Evolutionary conservation across 164 flowering plant species (phyloP).

Genomic region (Annona squamosa): DNA sequence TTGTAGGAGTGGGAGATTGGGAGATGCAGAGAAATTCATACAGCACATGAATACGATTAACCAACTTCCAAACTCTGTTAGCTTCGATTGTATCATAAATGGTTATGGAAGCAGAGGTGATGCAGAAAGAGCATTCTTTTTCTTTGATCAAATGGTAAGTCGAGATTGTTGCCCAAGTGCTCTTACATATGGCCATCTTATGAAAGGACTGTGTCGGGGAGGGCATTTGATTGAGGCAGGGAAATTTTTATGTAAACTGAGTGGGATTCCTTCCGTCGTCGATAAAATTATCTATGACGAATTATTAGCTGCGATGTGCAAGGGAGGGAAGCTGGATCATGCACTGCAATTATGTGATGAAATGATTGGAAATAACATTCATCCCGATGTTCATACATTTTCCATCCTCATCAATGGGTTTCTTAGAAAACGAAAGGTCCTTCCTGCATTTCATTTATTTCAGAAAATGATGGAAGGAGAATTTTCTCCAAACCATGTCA

Average conservation of each 20-base stretch:
- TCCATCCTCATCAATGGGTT: constrained; percentile 53
- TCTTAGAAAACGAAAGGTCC: constrained; percentile 43
- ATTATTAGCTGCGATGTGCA: constrained; percentile 42
- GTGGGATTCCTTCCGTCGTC: constrained; percentile 38
- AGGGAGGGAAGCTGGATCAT: constrained; percentile 38
- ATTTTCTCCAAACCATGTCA: constrained; percentile 29
- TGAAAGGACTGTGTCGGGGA: constrained; percentile 66
- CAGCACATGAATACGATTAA: constrained; percentile 47
- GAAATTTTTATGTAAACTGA: constrained; percentile 35
- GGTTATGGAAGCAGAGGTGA: constrained; percentile 57
- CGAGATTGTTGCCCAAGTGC: constrained; percentile 47
- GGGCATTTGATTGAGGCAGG: constrained; percentile 43
- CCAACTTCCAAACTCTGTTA: constrained; percentile 35
- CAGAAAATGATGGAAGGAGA: constrained; percentile 26
- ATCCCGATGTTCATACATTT: constrained; percentile 63
- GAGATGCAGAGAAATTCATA: constrained; percentile 61
- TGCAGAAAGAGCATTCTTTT: constrained; percentile 44
- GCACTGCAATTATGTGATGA: constrained; percentile 41
- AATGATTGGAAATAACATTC: constrained; percentile 44
- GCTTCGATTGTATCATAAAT: constrained; percentile 56
- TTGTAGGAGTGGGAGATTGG: constrained; percentile 44
- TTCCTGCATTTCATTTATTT: constrained; percentile 50
- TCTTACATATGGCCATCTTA: constrained; percentile 50
- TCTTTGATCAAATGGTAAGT: constrained; percentile 58
- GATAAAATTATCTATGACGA: constrained; percentile 56